Evolutionary conservation across 2,329 filamentous ascomycete species (phyloP).

Genomic region (Decorospora gaudefroyi): DNA sequence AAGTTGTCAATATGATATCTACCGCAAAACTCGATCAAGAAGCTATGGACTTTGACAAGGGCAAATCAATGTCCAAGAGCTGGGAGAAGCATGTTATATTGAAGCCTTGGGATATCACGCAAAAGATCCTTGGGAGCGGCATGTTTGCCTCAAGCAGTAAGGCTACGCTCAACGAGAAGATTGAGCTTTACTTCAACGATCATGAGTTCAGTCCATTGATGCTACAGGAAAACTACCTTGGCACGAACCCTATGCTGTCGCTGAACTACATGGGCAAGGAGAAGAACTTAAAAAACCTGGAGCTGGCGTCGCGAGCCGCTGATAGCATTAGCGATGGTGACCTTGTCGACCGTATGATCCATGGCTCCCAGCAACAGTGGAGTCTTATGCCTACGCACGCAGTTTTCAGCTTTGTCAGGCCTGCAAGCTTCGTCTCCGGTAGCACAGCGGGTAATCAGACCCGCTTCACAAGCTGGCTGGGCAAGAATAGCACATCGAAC

Average conservation of each 20-base stretch:
- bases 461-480: conserved; percentile 87
- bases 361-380: conserved; percentile 98
- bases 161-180: conserved; percentile 92
- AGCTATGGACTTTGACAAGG: conserved; percentile 79
- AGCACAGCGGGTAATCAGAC: conserved; percentile 68
- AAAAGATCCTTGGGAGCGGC: conserved; percentile 85
- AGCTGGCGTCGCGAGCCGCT: conserved; percentile 83
- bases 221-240: conserved; percentile 97
- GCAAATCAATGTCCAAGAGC: conserved; percentile 92
- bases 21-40: conserved; percentile 87
- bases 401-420: conserved; percentile 90
- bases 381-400: conserved; percentile 96
- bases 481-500: conserved; percentile 83
- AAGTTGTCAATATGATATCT: conserved; percentile 98
- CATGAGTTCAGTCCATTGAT: conserved; percentile 97
- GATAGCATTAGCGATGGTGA: conserved; percentile 98
- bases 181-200: conserved; percentile 98
- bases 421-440: conserved; percentile 84
- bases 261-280: conserved; percentile 68
- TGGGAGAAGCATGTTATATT: conserved; percentile 98
- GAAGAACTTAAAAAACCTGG: conserved; percentile 77
- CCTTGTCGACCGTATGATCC: conserved; percentile 95
- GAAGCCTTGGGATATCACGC: conserved; percentile 97
- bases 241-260: conserved; percentile 72
- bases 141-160: conserved; percentile 85